Percentiles rank a stretch among this genome's conserved stretches.
Conservation (phyloP, 768 basidiomycete genomes). For the Strobilomyces confusus region DNA sequence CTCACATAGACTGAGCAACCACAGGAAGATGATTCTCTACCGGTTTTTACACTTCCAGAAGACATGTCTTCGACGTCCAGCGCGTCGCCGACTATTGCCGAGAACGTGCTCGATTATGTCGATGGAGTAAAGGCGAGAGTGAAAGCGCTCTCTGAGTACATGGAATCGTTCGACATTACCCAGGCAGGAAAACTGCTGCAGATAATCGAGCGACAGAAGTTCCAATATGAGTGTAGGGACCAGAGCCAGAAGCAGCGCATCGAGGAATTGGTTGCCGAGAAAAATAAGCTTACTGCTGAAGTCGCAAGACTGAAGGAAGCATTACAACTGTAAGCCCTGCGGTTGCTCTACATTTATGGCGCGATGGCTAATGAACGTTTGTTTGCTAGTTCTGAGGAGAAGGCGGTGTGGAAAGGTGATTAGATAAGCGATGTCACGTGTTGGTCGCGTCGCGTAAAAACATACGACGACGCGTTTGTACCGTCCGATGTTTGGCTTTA, state of each 20-base stretch:
- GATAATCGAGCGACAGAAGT: constrained; percentile 20
- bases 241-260: constrained; percentile 22
- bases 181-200: constrained; percentile 15
- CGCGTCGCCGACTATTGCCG: constrained; percentile 23
- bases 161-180: constrained; percentile 26
- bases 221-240: constrained; percentile 22
- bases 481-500: constrained; percentile 42
- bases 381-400: constrained; percentile 5
- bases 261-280: constrained; percentile 18
- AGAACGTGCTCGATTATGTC: constrained; percentile 25
- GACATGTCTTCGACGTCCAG: constrained; percentile 10
- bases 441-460: constrained; percentile 24
- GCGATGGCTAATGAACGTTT: neutral
- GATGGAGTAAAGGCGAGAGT: constrained; percentile 20
- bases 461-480: constrained; percentile 11
- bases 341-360: neutral
- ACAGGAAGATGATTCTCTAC: constrained; percentile 18
- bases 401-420: constrained; percentile 4
- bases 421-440: constrained; percentile 30
- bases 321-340: constrained; percentile 14
- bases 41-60: constrained; percentile 16
- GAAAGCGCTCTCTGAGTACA: constrained; percentile 23
- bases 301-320: constrained; percentile 14
- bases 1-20: neutral
- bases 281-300: constrained; percentile 11